Base-by-base conservation (phyloP, 345 rosid species). In the Diplotaxis tenuifolia region DNA sequence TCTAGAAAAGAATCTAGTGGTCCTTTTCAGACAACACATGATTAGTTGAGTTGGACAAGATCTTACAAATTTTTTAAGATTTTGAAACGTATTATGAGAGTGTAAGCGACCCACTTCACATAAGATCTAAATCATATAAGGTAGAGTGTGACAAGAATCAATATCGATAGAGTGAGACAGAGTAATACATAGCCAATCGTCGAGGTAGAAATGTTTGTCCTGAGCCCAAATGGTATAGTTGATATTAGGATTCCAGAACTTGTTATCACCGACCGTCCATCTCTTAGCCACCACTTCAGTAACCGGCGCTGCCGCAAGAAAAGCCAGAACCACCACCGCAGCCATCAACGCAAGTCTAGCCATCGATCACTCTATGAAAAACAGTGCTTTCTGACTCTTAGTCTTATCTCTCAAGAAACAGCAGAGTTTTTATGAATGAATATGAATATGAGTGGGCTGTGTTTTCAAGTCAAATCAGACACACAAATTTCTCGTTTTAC, bases 181-280 rank as follows among this genome's bases (percentile, higher is more conserved):
- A n/a, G 9, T 20, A 82, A 49, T 85, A 94, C 98, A 89, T 64
- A 94, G 98, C 97, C 98, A 94, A 73, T 94, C 97, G 6, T 88
- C 98, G 77, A 86, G 84, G 83, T 88, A 86, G 78, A 94, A 94
- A 52, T 91, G 93, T 77, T 85, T 91, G 77, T 55, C 87, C 53
- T 86, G 76, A 76, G 95, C 92, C 97, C 97, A 94, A 32, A 83
- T 32, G 56, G 93, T 91, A 78, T 88, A 91, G 83, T 91, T 94
- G 19, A 88, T 75, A 75, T 84, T 87, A 25, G 73, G 73, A 56
- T 79, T 81, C 98, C 98, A 94, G 9, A 83, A 86, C 75, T 71
- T 76, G 79, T 77, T 89, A 9, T 61, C 67, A 12, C 97, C 98
- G 0, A 91, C 96, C 16, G 58, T 86, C 76, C 71, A 91, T 77